phyloP scores from a whole-genome alignment of 805 yeast genomes.

The Candida berthetii region DNA sequence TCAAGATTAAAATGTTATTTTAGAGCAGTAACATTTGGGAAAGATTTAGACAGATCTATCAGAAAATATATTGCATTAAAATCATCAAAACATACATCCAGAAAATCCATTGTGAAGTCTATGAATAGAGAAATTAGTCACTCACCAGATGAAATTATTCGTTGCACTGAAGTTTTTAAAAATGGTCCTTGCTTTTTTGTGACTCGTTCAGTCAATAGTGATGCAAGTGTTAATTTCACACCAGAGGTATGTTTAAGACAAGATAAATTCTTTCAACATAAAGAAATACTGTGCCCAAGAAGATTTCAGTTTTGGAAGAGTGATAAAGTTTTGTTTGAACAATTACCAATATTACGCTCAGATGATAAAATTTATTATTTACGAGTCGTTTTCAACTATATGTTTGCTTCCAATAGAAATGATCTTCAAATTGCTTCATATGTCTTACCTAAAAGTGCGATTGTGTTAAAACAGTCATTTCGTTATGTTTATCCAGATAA shows the following conservation, averaged over 20 bases:
- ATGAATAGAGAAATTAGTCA: not conserved
- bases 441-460: not conserved
- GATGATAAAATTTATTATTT: too few species aligned
- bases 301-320: not conserved
- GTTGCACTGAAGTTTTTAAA: not conserved
- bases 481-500: not conserved
- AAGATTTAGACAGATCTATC: not conserved
- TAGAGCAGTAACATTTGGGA: not conserved
- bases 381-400: not conserved
- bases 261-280: not conserved
- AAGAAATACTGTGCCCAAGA: not conserved
- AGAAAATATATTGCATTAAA: not conserved
- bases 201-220: not conserved
- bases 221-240: not conserved
- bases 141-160: not conserved
- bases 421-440: not conserved
- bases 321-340: not conserved
- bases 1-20: not conserved
- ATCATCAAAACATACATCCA: not conserved
- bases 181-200: not conserved
- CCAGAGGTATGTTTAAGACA: not conserved
- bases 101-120: too few species aligned
- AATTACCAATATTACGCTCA: not conserved
- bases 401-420: not conserved
- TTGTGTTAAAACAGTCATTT: not conserved